Percentiles rank a stretch among this genome's conserved stretches.
These are phyloP conservation scores for Aspergillus ustus DNA, from an alignment of 2,329 filamentous ascomycete species.

Conservation along the genomic window DNA sequence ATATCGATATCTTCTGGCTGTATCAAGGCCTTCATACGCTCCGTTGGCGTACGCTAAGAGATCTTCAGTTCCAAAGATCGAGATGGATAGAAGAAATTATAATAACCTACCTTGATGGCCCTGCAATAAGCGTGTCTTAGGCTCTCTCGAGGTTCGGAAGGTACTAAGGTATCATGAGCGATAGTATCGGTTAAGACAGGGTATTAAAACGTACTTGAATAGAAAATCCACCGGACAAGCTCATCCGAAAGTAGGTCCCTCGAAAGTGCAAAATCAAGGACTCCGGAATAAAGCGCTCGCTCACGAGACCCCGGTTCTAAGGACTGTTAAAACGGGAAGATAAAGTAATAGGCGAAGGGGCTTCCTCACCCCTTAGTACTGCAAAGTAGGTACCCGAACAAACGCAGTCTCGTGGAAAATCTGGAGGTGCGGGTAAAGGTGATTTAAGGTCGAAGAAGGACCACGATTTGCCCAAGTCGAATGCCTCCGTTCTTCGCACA, in stretches of 20 bases:
- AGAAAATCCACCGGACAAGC: conserved; percentile 66
- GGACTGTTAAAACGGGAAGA: conserved; percentile 20
- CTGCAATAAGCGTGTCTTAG: conserved; percentile 66
- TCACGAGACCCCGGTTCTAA: conserved; percentile 57
- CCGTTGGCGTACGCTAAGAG: conserved; percentile 30
- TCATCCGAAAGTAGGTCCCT: conserved; percentile 62
- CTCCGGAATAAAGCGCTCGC: conserved; percentile 65
- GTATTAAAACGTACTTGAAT: conserved; percentile 34
- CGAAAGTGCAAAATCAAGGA: conserved; percentile 60
- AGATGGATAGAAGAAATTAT: background rate
- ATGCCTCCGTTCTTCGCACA: conserved; percentile 64
- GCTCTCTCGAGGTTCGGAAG: conserved; percentile 58
- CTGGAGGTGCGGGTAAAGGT: conserved; percentile 26
- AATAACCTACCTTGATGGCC: conserved; percentile 54
- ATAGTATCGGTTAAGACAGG: background rate
- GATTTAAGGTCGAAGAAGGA: conserved; percentile 57
- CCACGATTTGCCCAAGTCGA: conserved; percentile 58
- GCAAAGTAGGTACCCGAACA: conserved; percentile 34
- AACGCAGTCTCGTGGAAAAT: conserved; percentile 43
- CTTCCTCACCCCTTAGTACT: conserved; percentile 39
- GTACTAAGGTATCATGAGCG: conserved; percentile 42
- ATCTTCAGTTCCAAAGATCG: conserved; percentile 18
- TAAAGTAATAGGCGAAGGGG: background rate
- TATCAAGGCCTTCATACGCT: conserved; percentile 39
- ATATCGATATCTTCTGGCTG: conserved; percentile 49